These are phyloP conservation scores for Rosa persica DNA, from an alignment of 306 rosid species.

Conservation along the genomic window DNA sequence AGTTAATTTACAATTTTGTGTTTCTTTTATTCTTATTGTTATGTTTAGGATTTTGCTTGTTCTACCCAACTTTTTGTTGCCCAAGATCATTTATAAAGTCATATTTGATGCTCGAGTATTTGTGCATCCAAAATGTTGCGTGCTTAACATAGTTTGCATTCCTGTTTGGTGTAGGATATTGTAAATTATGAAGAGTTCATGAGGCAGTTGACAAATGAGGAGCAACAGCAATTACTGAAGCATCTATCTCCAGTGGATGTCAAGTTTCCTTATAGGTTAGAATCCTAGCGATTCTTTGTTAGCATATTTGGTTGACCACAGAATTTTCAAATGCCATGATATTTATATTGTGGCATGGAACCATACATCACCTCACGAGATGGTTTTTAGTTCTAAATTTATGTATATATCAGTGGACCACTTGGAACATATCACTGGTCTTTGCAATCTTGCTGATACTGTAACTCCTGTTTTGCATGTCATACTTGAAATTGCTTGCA, in stretches of 20 bases:
- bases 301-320: slow-evolving; percentile 3
- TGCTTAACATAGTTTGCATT: slow-evolving; percentile 31
- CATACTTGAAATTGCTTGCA: slow-evolving; percentile 6
- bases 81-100: neutral
- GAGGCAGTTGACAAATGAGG: slow-evolving; percentile 77
- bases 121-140: slow-evolving; percentile 18
- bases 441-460: slow-evolving; percentile 11
- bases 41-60: neutral
- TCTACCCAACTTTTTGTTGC: neutral
- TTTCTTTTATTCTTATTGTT: neutral
- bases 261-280: slow-evolving; percentile 78
- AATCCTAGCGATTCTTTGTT: slow-evolving; percentile 24
- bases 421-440: neutral
- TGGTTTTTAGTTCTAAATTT: too few species aligned
- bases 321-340: neutral
- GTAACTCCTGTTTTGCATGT: slow-evolving; percentile 11
- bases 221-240: slow-evolving; percentile 77
- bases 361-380: neutral
- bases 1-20: neutral
- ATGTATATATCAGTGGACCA: too few species aligned
- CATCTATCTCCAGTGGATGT: slow-evolving; percentile 74
- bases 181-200: slow-evolving; percentile 73
- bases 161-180: slow-evolving; percentile 59
- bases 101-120: neutral
- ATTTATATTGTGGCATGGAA: slow-evolving; percentile 11